Evolutionary conservation across 2,329 filamentous ascomycete genomes (phyloP), one percentile per base, ranked within the genome.

Genomic region (Scopulariopsis brevicaulis): DNA sequence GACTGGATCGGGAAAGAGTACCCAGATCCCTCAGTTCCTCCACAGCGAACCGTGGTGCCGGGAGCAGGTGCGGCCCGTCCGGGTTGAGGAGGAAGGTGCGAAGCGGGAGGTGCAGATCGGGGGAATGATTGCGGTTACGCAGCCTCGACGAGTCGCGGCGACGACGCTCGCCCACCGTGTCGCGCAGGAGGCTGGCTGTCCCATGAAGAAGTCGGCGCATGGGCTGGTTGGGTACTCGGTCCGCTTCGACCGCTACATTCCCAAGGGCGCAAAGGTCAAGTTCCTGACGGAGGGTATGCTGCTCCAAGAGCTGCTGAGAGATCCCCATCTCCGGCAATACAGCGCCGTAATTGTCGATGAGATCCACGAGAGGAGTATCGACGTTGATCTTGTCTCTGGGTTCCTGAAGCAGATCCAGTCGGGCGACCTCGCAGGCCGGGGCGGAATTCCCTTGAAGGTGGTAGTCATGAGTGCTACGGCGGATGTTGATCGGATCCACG

Each of bases 391-490:
- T 28, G 78, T 96, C 11, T 77, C 95, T 28, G 94, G 94, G 0
- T 97, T 99, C 63, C 69, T 99, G 61, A 89, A 89, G 67, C 86
- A 88, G 60, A 81, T 97, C 53, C 74, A 94, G 1, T 75, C 77
- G 1, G 76, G 80, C 2, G 77, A 84, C 58, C 80, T 82, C 43
- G 76, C 81, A 52, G 84, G 84, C 7, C 82, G 87, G 4, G 84
- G 86, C 8, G 88, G 87, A 5, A 74, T 87, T 34, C 85, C 88
- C 1, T 74, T 99, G 58, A 97, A 96, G 69, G 84, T 97, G 3
- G 82, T 96, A 37, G 83, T 97, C 67, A 99, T 99, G 94, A 96
- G 92, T 78, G 94, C 94, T 55, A 99, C 94, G 7, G 90, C 91
- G 43, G 90, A 97, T 69, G 85, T 96, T 59, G 86, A 93, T 60